Base-by-base conservation (phyloP, 2,329 filamentous ascomycete species). In the Endoconidiophora laricicola region DNA sequence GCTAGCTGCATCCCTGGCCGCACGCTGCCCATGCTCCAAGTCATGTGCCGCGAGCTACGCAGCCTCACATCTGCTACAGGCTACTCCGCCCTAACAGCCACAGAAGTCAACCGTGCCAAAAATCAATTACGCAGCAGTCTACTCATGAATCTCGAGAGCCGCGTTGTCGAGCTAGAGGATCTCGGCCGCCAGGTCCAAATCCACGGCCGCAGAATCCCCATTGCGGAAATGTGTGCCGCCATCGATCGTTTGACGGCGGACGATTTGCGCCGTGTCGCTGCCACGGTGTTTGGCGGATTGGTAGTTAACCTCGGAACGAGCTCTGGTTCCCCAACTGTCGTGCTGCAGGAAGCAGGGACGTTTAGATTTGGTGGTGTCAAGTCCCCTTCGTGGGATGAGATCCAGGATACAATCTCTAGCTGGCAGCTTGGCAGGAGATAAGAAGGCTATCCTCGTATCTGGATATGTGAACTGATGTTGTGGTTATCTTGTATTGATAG, bases 131-230 rank as follows among this genome's bases (percentile, higher is more conserved):
- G 88, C 40, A 88, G 81, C 12, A 84, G 79, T 52, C 71, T 98
- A 39, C 74, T 98, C 46, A 98, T 98, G 91, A 98, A 98, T 66
- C 77, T 98, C 24, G 91, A 98, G 69, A 87, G 80, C 57, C 76
- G 91, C 54, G 95, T 98, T 87, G 87, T 98, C 7, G 91, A 96
- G 68, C 75, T 98, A 5, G 91, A 98, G 66, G 91, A 98, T 62
- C 73, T 98, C 0, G 91, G 91, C 20, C 72, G 91, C 55, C 90
- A 95, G 63, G 86, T 98, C 9, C 91, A 96, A 69, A 86, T 95
- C n/a, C 88, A 96, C 62, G 91, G 90, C 20, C 77, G 79, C 57
- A 94, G 95, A 68, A 78, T 96, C 5, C 83, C 90, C 1, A 88
- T 95, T 6, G 78, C 78, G 56, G 88, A 96, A 62, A 96, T 98